Base-by-base conservation (phyloP, 2,329 filamentous ascomycete genomes). In the Epichloe typhina region DNA sequence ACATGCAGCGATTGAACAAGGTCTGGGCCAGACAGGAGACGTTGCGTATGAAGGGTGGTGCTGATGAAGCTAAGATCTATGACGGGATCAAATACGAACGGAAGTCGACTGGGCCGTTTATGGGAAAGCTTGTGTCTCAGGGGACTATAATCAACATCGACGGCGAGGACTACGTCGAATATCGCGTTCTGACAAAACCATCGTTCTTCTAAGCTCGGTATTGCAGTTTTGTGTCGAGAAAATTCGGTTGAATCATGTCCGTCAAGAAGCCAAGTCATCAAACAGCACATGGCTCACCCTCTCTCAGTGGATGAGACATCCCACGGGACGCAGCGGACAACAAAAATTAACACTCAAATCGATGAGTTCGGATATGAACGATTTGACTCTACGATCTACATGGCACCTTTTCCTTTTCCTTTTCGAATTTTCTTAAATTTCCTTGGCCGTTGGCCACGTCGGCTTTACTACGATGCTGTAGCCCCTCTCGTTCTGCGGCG, bases 141-240 rank as follows among this genome's bases (percentile, higher is more conserved):
- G 76, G 79, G 5, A 74, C 73, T 9, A 78, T 83, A 21, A 73
- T 83, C 57, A 81, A 69, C 46, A 83, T 84, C 53, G 79, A 83
- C 53, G 80, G 79, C 21, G 80, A 83, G 60, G 80, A 83, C 55
- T 84, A 80, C 53, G 79, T 84, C 36, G 80, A 83, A 61, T 83
- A 83, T 55, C 73, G 80, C 2, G 77, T 84, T 1, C 71, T 84
- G 26, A 82, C 76, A 1, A 83, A 81, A 64, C 78, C 79, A 0
- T 75, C 71, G 0, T 83, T 83, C 58, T 82, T 80, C 55, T 80
- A 62, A 59, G 50, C 5, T n/a, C n/a, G 9, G 17, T 17, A 11
- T 13, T 21, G 31, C 31, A 8, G 44, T 12, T 46, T 37, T n/a
- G 31, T 31, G 31, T 31, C 9, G 31, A 31, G 31, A 4, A 31